Conservation (phyloP, 495 filamentous ascomycete species). For the Platismatia glauca region DNA sequence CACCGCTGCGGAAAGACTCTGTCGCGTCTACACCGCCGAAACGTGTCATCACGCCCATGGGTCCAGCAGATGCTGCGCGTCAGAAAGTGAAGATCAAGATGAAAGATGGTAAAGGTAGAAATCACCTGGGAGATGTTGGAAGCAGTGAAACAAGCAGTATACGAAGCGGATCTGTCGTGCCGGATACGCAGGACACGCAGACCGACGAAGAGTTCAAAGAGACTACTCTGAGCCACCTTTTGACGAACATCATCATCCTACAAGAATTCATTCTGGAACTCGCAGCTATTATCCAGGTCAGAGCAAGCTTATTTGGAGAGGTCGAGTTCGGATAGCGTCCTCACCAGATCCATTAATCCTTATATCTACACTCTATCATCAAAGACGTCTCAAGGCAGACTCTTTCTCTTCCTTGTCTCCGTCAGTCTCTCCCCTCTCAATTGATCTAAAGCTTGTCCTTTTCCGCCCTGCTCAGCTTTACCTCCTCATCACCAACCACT, state of each 20-base stretch:
- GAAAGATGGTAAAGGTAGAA: not conserved
- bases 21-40: slow-evolving; percentile 12
- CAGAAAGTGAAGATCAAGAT: slow-evolving; percentile 17
- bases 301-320: slow-evolving; percentile 80
- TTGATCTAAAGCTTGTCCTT: not conserved
- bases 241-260: slow-evolving; percentile 56
- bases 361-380: not conserved
- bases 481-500: not conserved
- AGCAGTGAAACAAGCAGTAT: slow-evolving; percentile 25
- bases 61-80: slow-evolving; percentile 16
- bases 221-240: slow-evolving; percentile 71
- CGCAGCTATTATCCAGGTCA: slow-evolving; percentile 74
- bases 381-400: not conserved
- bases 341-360: not conserved
- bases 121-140: slow-evolving; percentile 13
- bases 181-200: slow-evolving; percentile 31
- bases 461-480: not conserved
- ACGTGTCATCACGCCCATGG: slow-evolving; percentile 10
- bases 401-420: not conserved
- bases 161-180: slow-evolving; percentile 25
- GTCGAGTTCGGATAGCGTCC: slow-evolving; percentile 43
- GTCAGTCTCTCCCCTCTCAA: not conserved
- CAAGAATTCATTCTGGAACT: slow-evolving; percentile 84
- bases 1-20: slow-evolving; percentile 23
- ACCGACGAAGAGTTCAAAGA: slow-evolving; percentile 36